Evolutionary conservation across 2,329 filamentous ascomycete species (phyloP).

Genomic region (Didymella pinodella): DNA sequence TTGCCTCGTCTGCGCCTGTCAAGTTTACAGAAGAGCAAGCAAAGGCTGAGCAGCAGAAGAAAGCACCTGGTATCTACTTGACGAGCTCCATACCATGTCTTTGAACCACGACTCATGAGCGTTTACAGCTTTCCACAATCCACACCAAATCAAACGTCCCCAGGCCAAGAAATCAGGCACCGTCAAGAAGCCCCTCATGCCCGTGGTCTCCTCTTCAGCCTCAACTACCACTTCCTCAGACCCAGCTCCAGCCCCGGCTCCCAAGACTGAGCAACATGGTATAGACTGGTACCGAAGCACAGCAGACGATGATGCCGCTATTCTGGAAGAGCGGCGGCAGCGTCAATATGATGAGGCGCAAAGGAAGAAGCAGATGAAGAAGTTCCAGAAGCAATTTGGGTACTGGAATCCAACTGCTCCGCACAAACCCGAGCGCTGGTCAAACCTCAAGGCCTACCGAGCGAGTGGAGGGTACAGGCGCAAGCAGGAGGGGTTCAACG

Average conservation of each 20-base stretch:
- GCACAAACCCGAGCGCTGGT: constrained; percentile 36
- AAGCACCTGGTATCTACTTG: constrained; percentile 46
- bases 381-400: constrained; percentile 74
- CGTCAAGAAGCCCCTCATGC: constrained; percentile 39
- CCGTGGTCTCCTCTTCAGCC: constrained; percentile 24
- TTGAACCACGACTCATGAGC: constrained; percentile 41
- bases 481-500: constrained; percentile 38
- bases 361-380: constrained; percentile 66
- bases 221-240: constrained; percentile 23
- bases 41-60: constrained; percentile 44
- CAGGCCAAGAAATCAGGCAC: constrained; percentile 38
- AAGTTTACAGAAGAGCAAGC: constrained; percentile 41
- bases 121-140: constrained; percentile 44
- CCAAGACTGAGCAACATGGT: constrained; percentile 31
- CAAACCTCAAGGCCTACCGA: constrained; percentile 39
- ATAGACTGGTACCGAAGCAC: constrained; percentile 71
- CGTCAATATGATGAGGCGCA: constrained; percentile 75
- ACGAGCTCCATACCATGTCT: constrained; percentile 28
- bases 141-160: constrained; percentile 46
- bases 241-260: constrained; percentile 21
- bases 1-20: constrained; percentile 40
- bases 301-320: constrained; percentile 79
- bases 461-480: constrained; percentile 36
- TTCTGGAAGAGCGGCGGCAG: constrained; percentile 71
- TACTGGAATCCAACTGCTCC: constrained; percentile 59